Evolutionary conservation across 176 grass and related monocot genomes (phyloP).

Genomic region (Oryza glaberrima): DNA sequence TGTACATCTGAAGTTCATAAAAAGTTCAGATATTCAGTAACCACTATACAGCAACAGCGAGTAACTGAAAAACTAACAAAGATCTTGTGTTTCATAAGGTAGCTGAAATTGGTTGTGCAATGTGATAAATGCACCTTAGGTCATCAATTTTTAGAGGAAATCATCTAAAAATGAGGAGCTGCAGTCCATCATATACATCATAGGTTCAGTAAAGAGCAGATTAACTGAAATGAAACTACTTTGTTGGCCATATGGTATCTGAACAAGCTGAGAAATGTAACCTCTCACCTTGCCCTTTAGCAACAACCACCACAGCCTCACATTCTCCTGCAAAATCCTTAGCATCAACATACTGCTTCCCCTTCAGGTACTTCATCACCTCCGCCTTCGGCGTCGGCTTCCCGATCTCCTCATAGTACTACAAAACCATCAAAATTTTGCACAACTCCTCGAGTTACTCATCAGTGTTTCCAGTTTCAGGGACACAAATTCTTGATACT

Average conservation of each 20-base stretch:
- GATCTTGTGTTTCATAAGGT: background rate
- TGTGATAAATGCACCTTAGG: background rate
- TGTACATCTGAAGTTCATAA: constrained; percentile 69
- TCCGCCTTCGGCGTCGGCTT: constrained; percentile 96
- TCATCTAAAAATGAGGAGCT: background rate
- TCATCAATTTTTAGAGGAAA: background rate
- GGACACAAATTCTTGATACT: background rate
- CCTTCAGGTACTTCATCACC: constrained; percentile 92
- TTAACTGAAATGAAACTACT: no score
- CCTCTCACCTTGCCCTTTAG: constrained; percentile 88
- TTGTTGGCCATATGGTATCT: background rate
- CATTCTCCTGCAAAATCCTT: constrained; percentile 94
- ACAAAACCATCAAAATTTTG: background rate
- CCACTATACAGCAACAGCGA: no score
- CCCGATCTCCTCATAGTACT: constrained; percentile 98
- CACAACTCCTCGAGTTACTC: background rate
- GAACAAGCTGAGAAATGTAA: background rate
- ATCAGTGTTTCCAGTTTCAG: background rate
- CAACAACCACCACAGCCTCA: constrained; percentile 90
- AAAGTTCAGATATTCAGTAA: background rate
- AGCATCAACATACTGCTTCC: constrained; percentile 81
- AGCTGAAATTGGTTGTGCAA: background rate
- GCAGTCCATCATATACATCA: background rate
- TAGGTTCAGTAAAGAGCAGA: background rate
- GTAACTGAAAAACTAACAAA: no score